A percentile compares a stretch with the other conserved stretches of the same genome.
Evolutionary conservation across 306 rosid genomes (phyloP).

Genomic region (Citrullus colocynthis): DNA sequence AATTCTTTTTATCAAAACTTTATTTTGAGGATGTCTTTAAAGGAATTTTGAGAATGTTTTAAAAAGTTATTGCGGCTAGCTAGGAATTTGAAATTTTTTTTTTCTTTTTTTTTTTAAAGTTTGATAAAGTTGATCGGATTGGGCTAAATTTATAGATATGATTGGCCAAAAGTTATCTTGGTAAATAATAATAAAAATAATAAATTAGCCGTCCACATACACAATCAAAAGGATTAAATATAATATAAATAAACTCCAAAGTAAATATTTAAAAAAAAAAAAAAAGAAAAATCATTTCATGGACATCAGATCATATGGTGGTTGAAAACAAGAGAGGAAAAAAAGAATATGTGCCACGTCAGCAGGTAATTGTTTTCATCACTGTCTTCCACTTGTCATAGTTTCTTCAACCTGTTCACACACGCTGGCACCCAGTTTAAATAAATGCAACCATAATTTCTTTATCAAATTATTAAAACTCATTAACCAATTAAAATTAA

Average conservation of each 20-base stretch:
- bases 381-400: not conserved
- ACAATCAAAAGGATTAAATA: not conserved
- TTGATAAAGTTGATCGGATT: not conserved
- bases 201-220: not conserved
- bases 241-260: not conserved
- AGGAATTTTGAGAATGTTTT: not conserved
- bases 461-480: not conserved
- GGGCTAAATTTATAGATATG: not conserved
- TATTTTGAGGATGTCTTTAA: not conserved
- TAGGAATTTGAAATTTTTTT: not conserved
- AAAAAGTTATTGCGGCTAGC: not conserved
- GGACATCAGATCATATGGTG: not conserved
- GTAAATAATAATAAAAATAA: not conserved
- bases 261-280: not conserved
- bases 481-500: not conserved
- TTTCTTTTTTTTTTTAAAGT: too few relatives aligned
- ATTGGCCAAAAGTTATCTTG: too few relatives aligned
- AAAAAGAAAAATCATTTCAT: not conserved
- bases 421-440: not conserved
- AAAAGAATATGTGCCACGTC: not conserved
- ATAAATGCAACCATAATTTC: not conserved
- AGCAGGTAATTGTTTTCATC: not conserved
- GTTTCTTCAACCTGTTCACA: conserved; percentile 1
- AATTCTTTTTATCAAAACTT: not conserved
- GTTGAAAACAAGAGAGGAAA: not conserved